Evolutionary conservation across 176 grass and related monocot species (phyloP).

Genomic region (Saccharum officinarum): DNA sequence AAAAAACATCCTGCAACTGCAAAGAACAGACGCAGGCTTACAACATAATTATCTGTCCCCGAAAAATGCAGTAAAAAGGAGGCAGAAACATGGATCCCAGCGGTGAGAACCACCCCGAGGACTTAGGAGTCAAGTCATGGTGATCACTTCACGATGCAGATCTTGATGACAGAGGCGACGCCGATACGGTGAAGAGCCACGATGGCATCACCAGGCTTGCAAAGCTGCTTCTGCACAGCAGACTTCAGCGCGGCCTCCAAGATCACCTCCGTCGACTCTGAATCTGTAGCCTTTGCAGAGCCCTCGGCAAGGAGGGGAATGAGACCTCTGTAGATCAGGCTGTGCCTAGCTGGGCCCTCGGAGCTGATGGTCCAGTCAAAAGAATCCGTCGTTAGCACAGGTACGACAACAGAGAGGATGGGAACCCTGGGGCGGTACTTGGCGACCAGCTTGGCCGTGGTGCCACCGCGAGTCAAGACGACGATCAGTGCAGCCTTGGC

Average conservation of each 20-base stretch:
- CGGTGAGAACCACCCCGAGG: background rate
- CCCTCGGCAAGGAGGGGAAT: slow-evolving; percentile 75
- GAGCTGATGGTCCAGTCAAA: slow-evolving; percentile 84
- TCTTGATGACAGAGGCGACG: slow-evolving; percentile 90
- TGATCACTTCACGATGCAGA: slow-evolving; percentile 80
- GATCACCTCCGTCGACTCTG: slow-evolving; percentile 86
- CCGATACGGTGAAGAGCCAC: slow-evolving; percentile 86
- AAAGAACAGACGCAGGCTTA: slow-evolving; percentile 16
- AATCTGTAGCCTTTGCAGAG: slow-evolving; percentile 86
- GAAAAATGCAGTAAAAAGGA: slow-evolving; percentile 18
- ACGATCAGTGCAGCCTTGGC: slow-evolving; percentile 73
- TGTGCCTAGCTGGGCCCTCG: slow-evolving; percentile 71
- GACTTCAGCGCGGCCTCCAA: slow-evolving; percentile 65
- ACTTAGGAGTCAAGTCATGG: background rate
- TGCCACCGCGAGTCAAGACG: slow-evolving; percentile 85
- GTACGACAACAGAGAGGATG: slow-evolving; percentile 84
- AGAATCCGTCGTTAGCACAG: slow-evolving; percentile 67
- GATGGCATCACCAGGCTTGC: slow-evolving; percentile 70
- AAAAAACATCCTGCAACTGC: slow-evolving; percentile 35
- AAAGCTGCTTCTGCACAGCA: slow-evolving; percentile 62
- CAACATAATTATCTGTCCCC: slow-evolving; percentile 21
- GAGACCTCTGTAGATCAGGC: slow-evolving; percentile 83
- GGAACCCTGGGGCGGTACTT: slow-evolving; percentile 90
- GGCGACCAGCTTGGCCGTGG: slow-evolving; percentile 74
- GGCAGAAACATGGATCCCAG: background rate